phyloP scores from a whole-genome alignment of 345 rosid species.

The Citrus australasica region DNA sequence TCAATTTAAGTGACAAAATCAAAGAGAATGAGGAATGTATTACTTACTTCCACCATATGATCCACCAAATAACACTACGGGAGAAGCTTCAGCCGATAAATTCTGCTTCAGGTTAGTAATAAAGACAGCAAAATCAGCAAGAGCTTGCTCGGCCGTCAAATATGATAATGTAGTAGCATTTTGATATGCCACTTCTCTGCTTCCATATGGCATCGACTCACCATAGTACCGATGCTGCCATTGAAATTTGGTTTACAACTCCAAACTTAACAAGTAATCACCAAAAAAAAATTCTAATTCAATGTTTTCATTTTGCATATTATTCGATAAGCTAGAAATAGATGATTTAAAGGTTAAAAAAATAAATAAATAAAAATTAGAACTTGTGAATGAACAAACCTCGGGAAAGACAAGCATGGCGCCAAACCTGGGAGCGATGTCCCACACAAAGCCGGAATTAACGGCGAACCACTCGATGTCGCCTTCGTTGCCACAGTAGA shows the following conservation, averaged over 20 bases:
- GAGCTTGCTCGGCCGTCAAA: slow-evolving; percentile 90
- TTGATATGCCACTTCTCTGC: slow-evolving; percentile 62
- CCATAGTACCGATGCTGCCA: slow-evolving; percentile 84
- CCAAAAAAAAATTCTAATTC: background rate
- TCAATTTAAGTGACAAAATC: background rate
- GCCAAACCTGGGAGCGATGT: slow-evolving; percentile 70
- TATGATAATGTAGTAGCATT: slow-evolving; percentile 61
- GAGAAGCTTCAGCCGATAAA: slow-evolving; percentile 78
- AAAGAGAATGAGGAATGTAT: background rate
- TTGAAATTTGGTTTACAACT: slow-evolving; percentile 5
- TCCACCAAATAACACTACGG: slow-evolving; percentile 90
- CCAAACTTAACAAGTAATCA: background rate
- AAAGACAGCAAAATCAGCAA: slow-evolving; percentile 82
- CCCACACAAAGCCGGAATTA: slow-evolving; percentile 81
- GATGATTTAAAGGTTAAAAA: background rate
- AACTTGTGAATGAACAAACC: slow-evolving; percentile 29
- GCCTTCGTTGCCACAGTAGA: slow-evolving; percentile 88
- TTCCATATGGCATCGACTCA: slow-evolving; percentile 71
- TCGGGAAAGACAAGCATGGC: slow-evolving; percentile 81
- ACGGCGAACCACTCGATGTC: slow-evolving; percentile 84
- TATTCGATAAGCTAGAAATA: background rate
- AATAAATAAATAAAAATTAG: background rate
- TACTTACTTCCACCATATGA: slow-evolving; percentile 96
- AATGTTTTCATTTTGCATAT: too few species aligned
- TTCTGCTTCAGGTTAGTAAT: slow-evolving; percentile 69